phyloP scores from a whole-genome alignment of 1,284 basidiomycete genomes.

The Ganoderma meredithae region DNA sequence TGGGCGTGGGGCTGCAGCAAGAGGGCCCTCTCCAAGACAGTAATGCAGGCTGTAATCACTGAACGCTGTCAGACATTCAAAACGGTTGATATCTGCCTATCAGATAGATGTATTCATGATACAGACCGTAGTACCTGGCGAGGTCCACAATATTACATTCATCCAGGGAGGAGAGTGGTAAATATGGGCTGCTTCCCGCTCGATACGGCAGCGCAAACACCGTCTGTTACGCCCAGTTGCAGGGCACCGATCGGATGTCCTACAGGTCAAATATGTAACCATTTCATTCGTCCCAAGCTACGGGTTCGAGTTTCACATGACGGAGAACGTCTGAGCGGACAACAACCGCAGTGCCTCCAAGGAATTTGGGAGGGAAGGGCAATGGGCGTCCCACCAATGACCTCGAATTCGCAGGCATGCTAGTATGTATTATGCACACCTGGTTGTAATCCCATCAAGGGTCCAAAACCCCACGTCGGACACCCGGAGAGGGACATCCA shows the following conservation, averaged over 20 bases:
- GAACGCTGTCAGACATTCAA: not conserved
- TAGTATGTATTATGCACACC: not conserved
- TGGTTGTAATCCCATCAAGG: constrained; percentile 11
- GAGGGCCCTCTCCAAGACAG: not conserved
- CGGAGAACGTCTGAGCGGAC: not conserved
- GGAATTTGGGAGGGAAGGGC: not conserved
- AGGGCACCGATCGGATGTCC: not conserved
- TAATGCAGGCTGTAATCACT: not conserved
- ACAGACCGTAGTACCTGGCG: not conserved
- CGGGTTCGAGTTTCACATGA: not conserved
- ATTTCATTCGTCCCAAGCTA: not conserved
- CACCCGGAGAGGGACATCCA: too few relatives aligned
- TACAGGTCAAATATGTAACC: not conserved
- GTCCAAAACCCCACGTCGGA: constrained; percentile 11
- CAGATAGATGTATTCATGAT: not conserved
- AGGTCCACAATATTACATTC: not conserved
- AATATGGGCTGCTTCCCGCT: not conserved
- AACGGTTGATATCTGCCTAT: not conserved
- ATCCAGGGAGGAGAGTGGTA: not conserved
- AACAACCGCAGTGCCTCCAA: constrained; percentile 20
- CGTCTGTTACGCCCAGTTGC: not conserved
- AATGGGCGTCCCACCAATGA: too few relatives aligned
- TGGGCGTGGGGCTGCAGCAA: not conserved
- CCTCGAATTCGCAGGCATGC: not conserved
- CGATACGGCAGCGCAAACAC: not conserved